Percentiles rank a stretch among this genome's conserved stretches.
These are phyloP conservation scores for Rhytidiadelphus loreus DNA, from an alignment of 225 moss, liverwort and hornwort species.

Conservation along the genomic window DNA sequence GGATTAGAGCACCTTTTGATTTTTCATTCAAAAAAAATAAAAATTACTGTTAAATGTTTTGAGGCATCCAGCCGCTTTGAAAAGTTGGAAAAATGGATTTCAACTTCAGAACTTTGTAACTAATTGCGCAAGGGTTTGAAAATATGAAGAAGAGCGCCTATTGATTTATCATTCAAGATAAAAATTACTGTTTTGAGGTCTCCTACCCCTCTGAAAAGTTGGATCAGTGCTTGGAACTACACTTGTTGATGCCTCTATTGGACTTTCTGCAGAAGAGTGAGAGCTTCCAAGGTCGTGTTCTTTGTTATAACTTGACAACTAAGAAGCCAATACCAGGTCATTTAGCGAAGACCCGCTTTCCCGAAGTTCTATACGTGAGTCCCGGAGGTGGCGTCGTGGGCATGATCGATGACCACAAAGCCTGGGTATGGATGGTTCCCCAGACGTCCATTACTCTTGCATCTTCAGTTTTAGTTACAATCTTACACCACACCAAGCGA, in stretches of 20 bases:
- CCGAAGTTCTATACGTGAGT: slow-evolving; percentile 36
- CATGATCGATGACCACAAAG: slow-evolving; percentile 37
- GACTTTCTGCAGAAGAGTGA: not conserved
- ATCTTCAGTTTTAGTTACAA: not conserved
- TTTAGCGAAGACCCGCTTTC: slow-evolving; percentile 44
- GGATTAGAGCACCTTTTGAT: not conserved
- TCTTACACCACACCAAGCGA: slow-evolving; percentile 58
- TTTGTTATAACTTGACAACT: slow-evolving; percentile 44
- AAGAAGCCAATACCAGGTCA: slow-evolving; percentile 32
- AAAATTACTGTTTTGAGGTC: not conserved
- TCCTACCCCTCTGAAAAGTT: not conserved
- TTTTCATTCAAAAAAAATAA: not conserved
- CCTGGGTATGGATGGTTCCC: slow-evolving; percentile 74
- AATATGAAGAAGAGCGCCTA: not conserved
- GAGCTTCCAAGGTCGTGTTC: slow-evolving; percentile 20
- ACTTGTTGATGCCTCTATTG: not conserved
- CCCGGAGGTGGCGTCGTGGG: slow-evolving; percentile 64
- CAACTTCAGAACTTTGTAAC: not conserved
- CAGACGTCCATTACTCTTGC: not conserved
- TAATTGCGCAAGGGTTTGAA: not conserved
- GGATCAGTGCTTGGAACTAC: not conserved
- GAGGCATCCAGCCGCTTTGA: not conserved
- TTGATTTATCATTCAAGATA: not conserved
- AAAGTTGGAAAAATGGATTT: not conserved
- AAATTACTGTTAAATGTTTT: too few relatives aligned